A percentile compares a stretch with the other conserved stretches of the same genome.
Evolutionary conservation across 495 filamentous ascomycete genomes (phyloP).

Genomic region (Chaetomium cochliodes): DNA sequence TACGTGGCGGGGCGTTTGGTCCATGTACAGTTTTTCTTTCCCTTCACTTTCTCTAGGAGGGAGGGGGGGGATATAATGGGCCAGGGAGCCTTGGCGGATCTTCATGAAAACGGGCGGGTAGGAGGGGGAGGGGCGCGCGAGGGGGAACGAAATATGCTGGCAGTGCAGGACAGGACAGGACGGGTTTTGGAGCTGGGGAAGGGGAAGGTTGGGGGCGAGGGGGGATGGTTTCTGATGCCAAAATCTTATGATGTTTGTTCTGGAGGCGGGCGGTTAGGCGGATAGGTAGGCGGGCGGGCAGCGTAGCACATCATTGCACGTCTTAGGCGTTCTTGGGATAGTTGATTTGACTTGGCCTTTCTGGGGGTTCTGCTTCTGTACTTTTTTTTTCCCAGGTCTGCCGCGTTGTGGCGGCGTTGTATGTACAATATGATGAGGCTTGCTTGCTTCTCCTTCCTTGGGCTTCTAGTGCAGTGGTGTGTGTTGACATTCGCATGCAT

Average conservation of each 20-base stretch:
- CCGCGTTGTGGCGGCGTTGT: background rate
- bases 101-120: background rate
- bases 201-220: background rate
- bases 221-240: background rate
- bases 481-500: too few relatives aligned
- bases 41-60: background rate
- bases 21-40: background rate
- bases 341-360: background rate
- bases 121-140: background rate
- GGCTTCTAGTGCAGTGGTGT: too few relatives aligned
- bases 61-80: background rate
- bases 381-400: background rate
- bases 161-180: background rate
- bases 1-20: background rate
- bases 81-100: background rate
- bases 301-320: conserved; percentile 1
- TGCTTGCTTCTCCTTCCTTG: background rate
- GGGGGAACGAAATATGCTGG: background rate
- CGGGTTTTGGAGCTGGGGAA: too few relatives aligned
- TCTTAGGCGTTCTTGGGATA: conserved; percentile 1
- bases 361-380: background rate
- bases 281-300: background rate
- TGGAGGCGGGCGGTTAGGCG: background rate
- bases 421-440: background rate
- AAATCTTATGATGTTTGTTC: background rate